Conservation (phyloP, 805 yeast species). For the Debaryomyces castellii region DNA sequence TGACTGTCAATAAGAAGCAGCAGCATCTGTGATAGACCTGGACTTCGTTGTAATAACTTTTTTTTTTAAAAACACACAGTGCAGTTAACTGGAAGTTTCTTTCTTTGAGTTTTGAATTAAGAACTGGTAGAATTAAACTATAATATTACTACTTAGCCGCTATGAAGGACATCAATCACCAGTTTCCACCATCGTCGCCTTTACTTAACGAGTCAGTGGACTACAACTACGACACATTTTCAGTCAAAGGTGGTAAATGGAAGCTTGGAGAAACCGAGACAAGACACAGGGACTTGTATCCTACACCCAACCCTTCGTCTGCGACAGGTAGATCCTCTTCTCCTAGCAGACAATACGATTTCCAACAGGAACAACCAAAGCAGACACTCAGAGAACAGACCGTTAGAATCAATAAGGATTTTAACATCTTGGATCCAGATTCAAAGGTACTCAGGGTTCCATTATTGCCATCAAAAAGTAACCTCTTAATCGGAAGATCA, state of each 20-base stretch:
- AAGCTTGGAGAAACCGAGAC: slow-evolving; percentile 5
- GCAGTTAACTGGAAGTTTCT: not conserved
- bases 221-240: slow-evolving; percentile 10
- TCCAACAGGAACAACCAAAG: slow-evolving; percentile 1
- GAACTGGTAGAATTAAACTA: not conserved
- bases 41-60: not conserved
- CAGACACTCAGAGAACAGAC: not conserved
- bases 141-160: not conserved
- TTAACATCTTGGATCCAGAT: slow-evolving; percentile 36
- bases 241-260: not conserved
- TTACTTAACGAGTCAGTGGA: slow-evolving; percentile 26
- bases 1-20: not conserved
- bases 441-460: slow-evolving; percentile 33
- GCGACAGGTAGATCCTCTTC: slow-evolving; percentile 42
- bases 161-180: slow-evolving; percentile 1
- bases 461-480: slow-evolving; percentile 35
- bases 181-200: slow-evolving; percentile 56
- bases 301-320: slow-evolving; percentile 73
- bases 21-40: not conserved
- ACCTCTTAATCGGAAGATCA: slow-evolving; percentile 64
- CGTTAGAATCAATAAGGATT: slow-evolving; percentile 29
- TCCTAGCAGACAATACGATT: slow-evolving; percentile 21
- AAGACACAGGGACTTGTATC: slow-evolving; percentile 37
- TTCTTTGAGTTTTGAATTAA: not conserved
- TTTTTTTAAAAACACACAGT: not conserved